These are phyloP conservation scores for Geotrichum armillariae DNA, from an alignment of 1,139 yeast genomes.

Conservation along the genomic window DNA sequence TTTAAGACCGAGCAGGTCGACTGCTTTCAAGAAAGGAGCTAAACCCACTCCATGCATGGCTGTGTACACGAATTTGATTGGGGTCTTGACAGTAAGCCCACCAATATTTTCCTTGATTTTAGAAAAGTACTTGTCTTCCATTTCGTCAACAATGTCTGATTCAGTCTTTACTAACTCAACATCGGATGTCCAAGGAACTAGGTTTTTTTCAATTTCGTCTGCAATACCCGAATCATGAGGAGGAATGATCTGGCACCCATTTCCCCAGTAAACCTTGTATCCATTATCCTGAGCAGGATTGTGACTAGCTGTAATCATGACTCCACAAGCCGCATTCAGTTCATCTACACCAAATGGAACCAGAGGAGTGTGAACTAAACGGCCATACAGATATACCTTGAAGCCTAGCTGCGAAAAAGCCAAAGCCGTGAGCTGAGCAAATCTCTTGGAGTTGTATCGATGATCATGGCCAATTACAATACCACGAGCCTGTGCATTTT, in stretches of 20 bases:
- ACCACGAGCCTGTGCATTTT: slow-evolving; percentile 40
- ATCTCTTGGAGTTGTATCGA: slow-evolving; percentile 72
- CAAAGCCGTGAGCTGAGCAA: slow-evolving; percentile 76
- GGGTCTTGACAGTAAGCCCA: slow-evolving; percentile 25
- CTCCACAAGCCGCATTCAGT: slow-evolving; percentile 70
- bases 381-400: slow-evolving; percentile 62
- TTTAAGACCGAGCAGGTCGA: slow-evolving; percentile 35
- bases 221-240: slow-evolving; percentile 85
- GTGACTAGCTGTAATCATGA: slow-evolving; percentile 96
- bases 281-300: slow-evolving; percentile 95
- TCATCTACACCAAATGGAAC: slow-evolving; percentile 84
- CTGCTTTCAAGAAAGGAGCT: slow-evolving; percentile 35
- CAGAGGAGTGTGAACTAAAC: slow-evolving; percentile 81
- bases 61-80: slow-evolving; percentile 68
- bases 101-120: slow-evolving; percentile 23
- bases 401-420: slow-evolving; percentile 71
- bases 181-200: slow-evolving; percentile 55
- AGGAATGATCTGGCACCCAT: slow-evolving; percentile 95
- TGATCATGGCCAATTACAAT: slow-evolving; percentile 93
- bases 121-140: slow-evolving; percentile 29
- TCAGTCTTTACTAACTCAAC: slow-evolving; percentile 17
- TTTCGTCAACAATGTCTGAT: slow-evolving; percentile 21
- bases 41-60: slow-evolving; percentile 96
- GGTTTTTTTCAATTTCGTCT: slow-evolving; percentile 54
- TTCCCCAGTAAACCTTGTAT: slow-evolving; percentile 87